phyloP scores from a whole-genome alignment of 2,329 filamentous ascomycete species.

The Trichoderma aggressivum region DNA sequence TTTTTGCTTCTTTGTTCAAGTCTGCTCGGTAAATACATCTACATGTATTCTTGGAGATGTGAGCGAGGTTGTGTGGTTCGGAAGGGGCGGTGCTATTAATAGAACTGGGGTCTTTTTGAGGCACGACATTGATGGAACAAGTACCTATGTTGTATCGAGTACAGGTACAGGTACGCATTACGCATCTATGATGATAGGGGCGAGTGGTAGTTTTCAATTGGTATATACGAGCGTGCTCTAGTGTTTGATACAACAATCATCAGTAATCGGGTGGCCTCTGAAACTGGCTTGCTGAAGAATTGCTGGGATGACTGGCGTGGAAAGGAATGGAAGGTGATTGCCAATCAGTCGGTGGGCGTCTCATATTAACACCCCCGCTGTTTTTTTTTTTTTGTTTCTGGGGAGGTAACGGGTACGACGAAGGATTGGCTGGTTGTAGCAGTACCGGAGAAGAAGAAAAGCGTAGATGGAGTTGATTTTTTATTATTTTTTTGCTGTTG shows the following conservation, averaged over 20 bases:
- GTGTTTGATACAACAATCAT: neutral
- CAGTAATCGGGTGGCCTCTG: neutral
- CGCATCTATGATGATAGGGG: constrained; percentile 1
- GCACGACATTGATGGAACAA: too few relatives aligned
- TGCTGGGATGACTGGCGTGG: constrained; percentile 6
- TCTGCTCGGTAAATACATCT: neutral
- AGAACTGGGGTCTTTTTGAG: neutral
- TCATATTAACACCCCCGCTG: constrained; percentile 17
- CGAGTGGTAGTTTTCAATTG: neutral
- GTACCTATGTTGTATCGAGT: too few relatives aligned
- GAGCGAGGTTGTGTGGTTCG: neutral
- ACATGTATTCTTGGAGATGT: neutral
- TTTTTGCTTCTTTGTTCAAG: neutral
- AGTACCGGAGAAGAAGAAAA: neutral
- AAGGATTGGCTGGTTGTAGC: neutral
- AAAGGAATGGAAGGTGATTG: constrained; percentile 17
- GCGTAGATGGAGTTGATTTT: neutral
- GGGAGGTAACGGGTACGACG: neutral
- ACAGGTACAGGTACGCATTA: neutral
- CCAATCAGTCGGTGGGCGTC: constrained; percentile 10
- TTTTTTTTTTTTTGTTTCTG: neutral
- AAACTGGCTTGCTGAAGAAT: neutral
- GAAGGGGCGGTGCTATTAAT: neutral
- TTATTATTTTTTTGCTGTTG: neutral
- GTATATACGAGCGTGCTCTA: neutral